Conservation (phyloP, 805 yeast species). For the Metschnikowia continentalis region DNA sequence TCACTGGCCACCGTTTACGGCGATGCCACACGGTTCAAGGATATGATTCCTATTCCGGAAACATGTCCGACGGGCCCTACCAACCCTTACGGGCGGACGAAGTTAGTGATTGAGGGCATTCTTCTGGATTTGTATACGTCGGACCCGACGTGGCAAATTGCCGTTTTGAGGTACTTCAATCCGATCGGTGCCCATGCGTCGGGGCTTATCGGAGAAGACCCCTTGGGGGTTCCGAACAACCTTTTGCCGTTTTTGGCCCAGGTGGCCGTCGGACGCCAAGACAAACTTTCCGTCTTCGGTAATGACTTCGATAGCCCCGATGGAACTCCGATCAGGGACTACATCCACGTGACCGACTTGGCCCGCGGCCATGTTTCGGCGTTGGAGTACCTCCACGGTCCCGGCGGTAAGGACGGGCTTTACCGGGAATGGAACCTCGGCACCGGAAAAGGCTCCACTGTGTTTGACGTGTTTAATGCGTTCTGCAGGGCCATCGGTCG, state of each 20-base stretch:
- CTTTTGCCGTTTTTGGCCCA: slow-evolving; percentile 72
- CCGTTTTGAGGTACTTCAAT: slow-evolving; percentile 72
- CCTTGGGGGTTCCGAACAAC: slow-evolving; percentile 72
- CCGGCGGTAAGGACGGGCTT: slow-evolving; percentile 39
- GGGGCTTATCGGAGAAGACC: slow-evolving; percentile 78
- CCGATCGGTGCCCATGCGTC: slow-evolving; percentile 87
- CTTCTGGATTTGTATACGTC: slow-evolving; percentile 50
- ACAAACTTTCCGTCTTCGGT: slow-evolving; percentile 65
- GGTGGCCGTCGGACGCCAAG: slow-evolving; percentile 70
- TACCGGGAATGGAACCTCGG: slow-evolving; percentile 82
- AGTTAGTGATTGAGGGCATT: slow-evolving; percentile 59
- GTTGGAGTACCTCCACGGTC: slow-evolving; percentile 45
- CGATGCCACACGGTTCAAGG: slow-evolving; percentile 66
- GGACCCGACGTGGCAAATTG: slow-evolving; percentile 46
- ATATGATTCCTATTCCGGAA: slow-evolving; percentile 78
- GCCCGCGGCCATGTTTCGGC: slow-evolving; percentile 78
- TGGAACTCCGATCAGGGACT: slow-evolving; percentile 81
- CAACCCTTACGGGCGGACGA: slow-evolving; percentile 75
- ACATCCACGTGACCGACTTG: slow-evolving; percentile 75
- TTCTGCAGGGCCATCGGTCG: slow-evolving; percentile 64
- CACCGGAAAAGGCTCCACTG: slow-evolving; percentile 77
- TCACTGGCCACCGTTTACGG: slow-evolving; percentile 85
- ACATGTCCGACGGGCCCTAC: slow-evolving; percentile 71
- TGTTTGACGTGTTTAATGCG: slow-evolving; percentile 62
- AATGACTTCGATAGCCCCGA: slow-evolving; percentile 66